Evolutionary conservation across 306 rosid genomes (phyloP).

Genomic region (Senna siamea): DNA sequence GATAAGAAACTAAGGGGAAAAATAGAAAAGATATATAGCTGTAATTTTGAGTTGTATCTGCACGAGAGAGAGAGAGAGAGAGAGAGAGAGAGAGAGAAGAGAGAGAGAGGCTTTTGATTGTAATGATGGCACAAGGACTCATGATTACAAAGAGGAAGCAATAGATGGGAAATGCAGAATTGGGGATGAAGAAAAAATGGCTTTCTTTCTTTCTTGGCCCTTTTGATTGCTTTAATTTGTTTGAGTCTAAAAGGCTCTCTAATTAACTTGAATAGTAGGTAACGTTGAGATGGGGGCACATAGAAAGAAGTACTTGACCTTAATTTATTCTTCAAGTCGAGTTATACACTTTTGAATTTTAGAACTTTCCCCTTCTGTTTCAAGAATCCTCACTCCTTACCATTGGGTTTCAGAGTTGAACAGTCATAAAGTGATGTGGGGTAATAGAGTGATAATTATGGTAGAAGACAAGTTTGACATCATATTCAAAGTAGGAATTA

Average conservation of each 20-base stretch:
- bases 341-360: conserved; percentile 28
- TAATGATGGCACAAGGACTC: conserved; percentile 73
- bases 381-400: conserved; percentile 18
- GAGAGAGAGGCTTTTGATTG: conserved; percentile 52
- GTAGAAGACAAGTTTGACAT: conserved; percentile 47
- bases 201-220: conserved; percentile 38
- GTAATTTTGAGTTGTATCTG: conserved; percentile 47
- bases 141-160: conserved; percentile 78
- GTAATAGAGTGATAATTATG: conserved; percentile 43
- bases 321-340: conserved; percentile 23
- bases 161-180: conserved; percentile 51
- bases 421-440: conserved; percentile 35
- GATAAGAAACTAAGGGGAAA: neutral
- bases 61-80: conserved; percentile 37
- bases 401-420: conserved; percentile 23
- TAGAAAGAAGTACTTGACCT: conserved; percentile 9
- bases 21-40: conserved; percentile 31
- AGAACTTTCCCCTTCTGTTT: conserved; percentile 46
- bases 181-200: conserved; percentile 40
- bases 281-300: conserved; percentile 35
- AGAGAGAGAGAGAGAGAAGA: conserved; percentile 23
- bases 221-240: conserved; percentile 32
- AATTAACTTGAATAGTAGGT: conserved; percentile 19
- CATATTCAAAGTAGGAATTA: conserved; percentile 35
- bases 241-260: conserved; percentile 6